Conservation (phyloP, 2,329 filamentous ascomycete genomes). For the Penicillium glabrum region DNA sequence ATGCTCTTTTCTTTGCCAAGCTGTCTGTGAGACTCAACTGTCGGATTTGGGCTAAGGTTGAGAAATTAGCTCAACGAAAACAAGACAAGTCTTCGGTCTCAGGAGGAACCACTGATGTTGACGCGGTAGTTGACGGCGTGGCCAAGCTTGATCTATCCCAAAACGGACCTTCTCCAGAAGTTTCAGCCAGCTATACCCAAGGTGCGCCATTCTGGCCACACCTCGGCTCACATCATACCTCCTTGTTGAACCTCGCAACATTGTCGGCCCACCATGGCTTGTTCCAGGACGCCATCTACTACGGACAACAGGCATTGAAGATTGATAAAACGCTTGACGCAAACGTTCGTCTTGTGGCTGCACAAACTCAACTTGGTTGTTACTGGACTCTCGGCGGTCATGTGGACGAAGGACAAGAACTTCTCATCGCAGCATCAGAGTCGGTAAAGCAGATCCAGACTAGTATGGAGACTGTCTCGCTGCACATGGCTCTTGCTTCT, state of each 20-base stretch:
- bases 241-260: constrained; percentile 70
- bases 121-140: constrained; percentile 38
- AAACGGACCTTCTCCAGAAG: constrained; percentile 33
- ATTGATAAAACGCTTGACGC: constrained; percentile 70
- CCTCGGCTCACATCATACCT: constrained; percentile 69
- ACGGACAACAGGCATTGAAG: constrained; percentile 78
- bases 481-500: constrained; percentile 45
- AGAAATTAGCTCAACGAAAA: constrained; percentile 43
- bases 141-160: constrained; percentile 41
- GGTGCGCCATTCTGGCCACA: constrained; percentile 78
- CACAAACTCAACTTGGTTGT: constrained; percentile 47
- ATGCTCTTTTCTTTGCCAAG: constrained; percentile 51
- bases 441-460: constrained; percentile 52
- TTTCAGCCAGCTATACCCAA: constrained; percentile 48
- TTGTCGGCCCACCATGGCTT: constrained; percentile 83
- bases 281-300: constrained; percentile 84
- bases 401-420: constrained; percentile 53
- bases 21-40: constrained; percentile 51
- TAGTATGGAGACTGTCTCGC: constrained; percentile 54
- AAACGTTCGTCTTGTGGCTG: constrained; percentile 52
- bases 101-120: constrained; percentile 30
- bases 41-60: constrained; percentile 53
- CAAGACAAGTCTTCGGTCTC: constrained; percentile 27
- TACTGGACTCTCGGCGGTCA: constrained; percentile 53
- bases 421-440: constrained; percentile 58